Evolutionary conservation across 1,284 basidiomycete genomes (phyloP).

Genomic region (Schizophyllum commune): DNA sequence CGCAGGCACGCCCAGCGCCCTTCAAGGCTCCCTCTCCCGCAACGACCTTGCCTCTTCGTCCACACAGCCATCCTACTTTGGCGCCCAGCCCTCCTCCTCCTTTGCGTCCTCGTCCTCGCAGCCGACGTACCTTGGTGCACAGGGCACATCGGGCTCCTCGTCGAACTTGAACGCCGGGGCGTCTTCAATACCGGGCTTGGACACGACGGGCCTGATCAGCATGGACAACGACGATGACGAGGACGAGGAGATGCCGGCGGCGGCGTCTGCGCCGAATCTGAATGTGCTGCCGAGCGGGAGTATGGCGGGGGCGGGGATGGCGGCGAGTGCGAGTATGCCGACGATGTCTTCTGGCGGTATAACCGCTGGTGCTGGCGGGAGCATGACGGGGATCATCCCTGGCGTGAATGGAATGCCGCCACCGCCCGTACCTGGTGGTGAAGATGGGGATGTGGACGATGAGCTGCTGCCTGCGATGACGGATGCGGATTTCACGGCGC

Average conservation of each 20-base stretch:
- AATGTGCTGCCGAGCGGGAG: background rate
- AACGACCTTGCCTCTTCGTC: background rate
- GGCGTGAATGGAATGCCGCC: background rate
- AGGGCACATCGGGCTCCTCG: background rate
- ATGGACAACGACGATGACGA: background rate
- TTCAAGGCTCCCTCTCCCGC: too few species aligned
- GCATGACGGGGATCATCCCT: background rate
- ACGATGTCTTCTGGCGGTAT: too few species aligned
- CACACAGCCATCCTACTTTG: background rate
- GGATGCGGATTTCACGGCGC: constrained; percentile 77
- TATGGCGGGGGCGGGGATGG: background rate
- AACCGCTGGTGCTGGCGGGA: background rate
- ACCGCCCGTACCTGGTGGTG: constrained; percentile 8
- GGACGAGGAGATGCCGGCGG: background rate
- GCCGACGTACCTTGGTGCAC: background rate
- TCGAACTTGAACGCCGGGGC: too few species aligned
- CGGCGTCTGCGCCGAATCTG: too few species aligned
- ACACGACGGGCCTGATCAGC: background rate
- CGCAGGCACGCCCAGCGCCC: too few species aligned
- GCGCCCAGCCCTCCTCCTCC: background rate
- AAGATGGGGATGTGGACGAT: constrained; percentile 62
- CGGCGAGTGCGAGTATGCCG: too few species aligned
- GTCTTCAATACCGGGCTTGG: background rate
- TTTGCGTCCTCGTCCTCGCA: background rate
- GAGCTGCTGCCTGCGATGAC: constrained; percentile 75